phyloP scores from a whole-genome alignment of 345 rosid species.

The Alliaria petiolata region DNA sequence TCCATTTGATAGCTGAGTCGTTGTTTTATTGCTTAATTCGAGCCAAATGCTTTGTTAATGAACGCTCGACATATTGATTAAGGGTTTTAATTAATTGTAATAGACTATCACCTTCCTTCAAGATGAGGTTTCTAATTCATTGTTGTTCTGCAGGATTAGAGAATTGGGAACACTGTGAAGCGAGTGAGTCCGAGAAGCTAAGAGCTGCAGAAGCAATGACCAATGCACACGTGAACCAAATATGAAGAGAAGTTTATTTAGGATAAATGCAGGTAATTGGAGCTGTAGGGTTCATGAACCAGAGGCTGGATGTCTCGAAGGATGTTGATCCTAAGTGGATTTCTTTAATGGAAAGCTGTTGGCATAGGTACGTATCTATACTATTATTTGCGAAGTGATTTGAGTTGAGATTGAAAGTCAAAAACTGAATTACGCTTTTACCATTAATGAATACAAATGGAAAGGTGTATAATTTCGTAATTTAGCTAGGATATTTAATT shows the following conservation, averaged over 20 bases:
- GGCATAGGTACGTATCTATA: constrained; percentile 77
- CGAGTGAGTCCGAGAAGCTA: constrained; percentile 60
- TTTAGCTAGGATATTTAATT: too few relatives aligned
- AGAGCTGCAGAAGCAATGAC: constrained; percentile 54
- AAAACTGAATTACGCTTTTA: too few relatives aligned
- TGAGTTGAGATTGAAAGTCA: too few relatives aligned
- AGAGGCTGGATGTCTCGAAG: constrained; percentile 73
- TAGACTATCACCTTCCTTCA: too few relatives aligned
- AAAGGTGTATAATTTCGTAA: too few relatives aligned
- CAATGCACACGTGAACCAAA: not conserved
- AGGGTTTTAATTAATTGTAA: too few relatives aligned
- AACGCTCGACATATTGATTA: too few relatives aligned
- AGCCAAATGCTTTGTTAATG: too few relatives aligned
- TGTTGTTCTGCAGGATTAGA: constrained; percentile 42
- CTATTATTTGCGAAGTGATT: too few relatives aligned
- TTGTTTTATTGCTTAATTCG: too few relatives aligned
- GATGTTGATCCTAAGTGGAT: constrained; percentile 81
- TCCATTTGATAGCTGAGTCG: too few relatives aligned
- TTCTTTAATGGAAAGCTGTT: constrained; percentile 82
- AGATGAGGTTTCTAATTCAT: not conserved
- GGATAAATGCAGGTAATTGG: constrained; percentile 76
- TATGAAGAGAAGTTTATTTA: constrained; percentile 30
- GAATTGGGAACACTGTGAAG: constrained; percentile 61
- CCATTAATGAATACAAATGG: too few relatives aligned
- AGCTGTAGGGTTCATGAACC: constrained; percentile 96